Percentiles rank a stretch among this genome's conserved stretches.
Conservation (phyloP, 805 yeast genomes). For the Candida arabinofermentans region DNA sequence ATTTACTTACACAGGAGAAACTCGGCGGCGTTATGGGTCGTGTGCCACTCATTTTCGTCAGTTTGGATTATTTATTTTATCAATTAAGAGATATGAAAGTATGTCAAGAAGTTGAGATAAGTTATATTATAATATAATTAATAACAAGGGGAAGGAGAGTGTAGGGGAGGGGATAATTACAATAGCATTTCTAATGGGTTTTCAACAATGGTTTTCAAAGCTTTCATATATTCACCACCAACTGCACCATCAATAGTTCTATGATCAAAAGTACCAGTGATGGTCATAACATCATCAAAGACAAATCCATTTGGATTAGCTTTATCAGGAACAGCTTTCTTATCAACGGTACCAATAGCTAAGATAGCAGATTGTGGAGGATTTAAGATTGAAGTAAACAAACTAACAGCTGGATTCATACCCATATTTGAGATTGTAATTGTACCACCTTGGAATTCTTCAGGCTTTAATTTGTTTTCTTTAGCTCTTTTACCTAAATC, state of each 20-base stretch:
- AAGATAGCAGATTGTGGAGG: conserved; percentile 95
- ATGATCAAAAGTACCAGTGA: conserved; percentile 98
- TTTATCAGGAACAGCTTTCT: conserved; percentile 89
- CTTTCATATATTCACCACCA: conserved; percentile 96
- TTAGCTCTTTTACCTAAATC: conserved; percentile 96
- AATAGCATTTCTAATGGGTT: conserved; percentile 92
- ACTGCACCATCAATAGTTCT: conserved; percentile 95
- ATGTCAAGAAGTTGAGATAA: no score
- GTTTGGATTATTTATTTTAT: no score
- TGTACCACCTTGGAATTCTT: conserved; percentile 99
- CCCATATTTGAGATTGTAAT: conserved; percentile 98
- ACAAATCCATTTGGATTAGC: conserved; percentile 88
- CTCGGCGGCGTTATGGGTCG: no score
- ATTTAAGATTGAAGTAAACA: conserved; percentile 95
- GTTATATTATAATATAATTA: no score
- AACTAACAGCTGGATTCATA: conserved; percentile 90
- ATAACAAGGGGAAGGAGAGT: no score
- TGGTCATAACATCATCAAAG: conserved; percentile 84
- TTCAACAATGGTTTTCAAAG: conserved; percentile 85
- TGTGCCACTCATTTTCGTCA: no score
- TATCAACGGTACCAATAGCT: conserved; percentile 91
- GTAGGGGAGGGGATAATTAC: no score
- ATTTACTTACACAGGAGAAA: no score
- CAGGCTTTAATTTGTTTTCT: conserved; percentile 87
- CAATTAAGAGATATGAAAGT: no score